These are phyloP conservation scores for Quercus aquifolioides DNA, from an alignment of 306 rosid species.

Conservation along the genomic window DNA sequence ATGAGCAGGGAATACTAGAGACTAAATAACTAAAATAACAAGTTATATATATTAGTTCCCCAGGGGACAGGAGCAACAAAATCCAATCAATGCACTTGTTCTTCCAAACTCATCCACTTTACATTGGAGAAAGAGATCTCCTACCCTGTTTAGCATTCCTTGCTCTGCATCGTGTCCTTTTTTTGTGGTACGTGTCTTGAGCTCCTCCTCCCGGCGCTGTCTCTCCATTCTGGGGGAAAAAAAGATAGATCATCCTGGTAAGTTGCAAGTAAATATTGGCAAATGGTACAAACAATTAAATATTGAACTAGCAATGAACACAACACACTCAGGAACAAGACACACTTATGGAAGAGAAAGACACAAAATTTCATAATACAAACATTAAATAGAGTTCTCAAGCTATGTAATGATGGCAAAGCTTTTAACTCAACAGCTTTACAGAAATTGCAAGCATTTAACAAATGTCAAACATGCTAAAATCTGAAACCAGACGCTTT, in stretches of 20 bases:
- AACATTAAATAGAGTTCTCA: too few relatives aligned
- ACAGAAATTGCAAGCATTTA: too few relatives aligned
- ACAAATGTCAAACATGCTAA: too few relatives aligned
- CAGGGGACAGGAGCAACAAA: background rate
- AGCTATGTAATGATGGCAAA: too few relatives aligned
- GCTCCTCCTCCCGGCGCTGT: conserved; percentile 93
- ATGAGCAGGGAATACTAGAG: conserved; percentile 10
- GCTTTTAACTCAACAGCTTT: too few relatives aligned
- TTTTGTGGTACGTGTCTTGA: conserved; percentile 67
- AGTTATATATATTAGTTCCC: background rate
- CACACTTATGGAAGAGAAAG: background rate
- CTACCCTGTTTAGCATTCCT: conserved; percentile 68
- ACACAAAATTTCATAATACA: too few relatives aligned
- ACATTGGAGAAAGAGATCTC: conserved; percentile 14
- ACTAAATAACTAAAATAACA: background rate
- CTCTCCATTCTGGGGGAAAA: conserved; percentile 82
- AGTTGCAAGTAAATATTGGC: background rate
- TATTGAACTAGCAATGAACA: background rate
- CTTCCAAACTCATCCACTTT: background rate
- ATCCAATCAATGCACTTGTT: background rate
- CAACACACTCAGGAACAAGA: background rate
- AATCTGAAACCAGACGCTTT: too few relatives aligned
- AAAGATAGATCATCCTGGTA: background rate
- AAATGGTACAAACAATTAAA: background rate
- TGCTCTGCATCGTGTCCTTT: conserved; percentile 88